Conservation (phyloP, 257 asterid species). For the Nicotiana noctiflora region DNA sequence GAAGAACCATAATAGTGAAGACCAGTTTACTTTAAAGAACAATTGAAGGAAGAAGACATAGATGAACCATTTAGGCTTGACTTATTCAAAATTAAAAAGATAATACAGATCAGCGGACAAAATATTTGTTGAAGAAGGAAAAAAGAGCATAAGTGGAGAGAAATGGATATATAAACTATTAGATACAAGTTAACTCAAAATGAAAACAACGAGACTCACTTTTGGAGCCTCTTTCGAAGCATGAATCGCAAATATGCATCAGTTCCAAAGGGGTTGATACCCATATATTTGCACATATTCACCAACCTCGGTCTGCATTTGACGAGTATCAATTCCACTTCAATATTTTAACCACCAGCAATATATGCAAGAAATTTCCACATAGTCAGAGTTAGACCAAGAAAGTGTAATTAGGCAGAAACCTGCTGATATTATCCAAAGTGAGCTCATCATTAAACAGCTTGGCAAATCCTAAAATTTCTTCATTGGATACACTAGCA, state of each 20-base stretch:
- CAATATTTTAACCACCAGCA: neutral
- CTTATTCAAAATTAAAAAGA: neutral
- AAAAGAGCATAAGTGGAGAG: neutral
- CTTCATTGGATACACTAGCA: slow-evolving; percentile 71
- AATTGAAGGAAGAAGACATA: neutral
- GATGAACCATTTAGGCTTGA: neutral
- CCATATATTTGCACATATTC: slow-evolving; percentile 97
- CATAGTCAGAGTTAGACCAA: slow-evolving; percentile 3
- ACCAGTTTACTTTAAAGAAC: neutral
- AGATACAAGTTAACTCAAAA: neutral
- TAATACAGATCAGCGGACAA: neutral
- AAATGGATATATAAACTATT: neutral
- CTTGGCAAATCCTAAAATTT: slow-evolving; percentile 85
- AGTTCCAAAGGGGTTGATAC: slow-evolving; percentile 72
- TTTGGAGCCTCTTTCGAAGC: slow-evolving; percentile 75
- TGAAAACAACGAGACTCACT: slow-evolving; percentile 35
- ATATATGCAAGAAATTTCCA: slow-evolving; percentile 9
- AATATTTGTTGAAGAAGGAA: neutral
- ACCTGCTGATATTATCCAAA: slow-evolving; percentile 91
- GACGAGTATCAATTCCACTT: neutral
- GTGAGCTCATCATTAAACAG: slow-evolving; percentile 95
- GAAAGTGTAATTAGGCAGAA: slow-evolving; percentile 2
- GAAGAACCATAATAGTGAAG: neutral
- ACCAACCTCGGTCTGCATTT: slow-evolving; percentile 73
- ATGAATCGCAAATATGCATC: slow-evolving; percentile 79